Conservation (phyloP, 768 basidiomycete species). For the Solioccasus polychromus region DNA sequence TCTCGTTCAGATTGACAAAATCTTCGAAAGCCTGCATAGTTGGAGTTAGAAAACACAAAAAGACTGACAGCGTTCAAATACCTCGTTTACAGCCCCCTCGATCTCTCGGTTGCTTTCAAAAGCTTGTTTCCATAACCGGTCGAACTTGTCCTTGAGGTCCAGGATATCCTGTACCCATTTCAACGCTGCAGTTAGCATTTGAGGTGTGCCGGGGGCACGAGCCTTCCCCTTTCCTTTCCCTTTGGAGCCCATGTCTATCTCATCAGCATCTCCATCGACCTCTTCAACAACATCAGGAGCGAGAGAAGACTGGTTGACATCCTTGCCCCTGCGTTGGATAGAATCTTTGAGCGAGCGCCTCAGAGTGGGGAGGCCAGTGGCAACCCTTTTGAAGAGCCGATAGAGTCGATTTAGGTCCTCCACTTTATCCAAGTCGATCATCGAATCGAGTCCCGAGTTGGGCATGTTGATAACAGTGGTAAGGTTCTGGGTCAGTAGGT, state of each 20-base stretch:
- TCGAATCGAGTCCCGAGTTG: conserved; percentile 79
- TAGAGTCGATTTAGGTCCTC: conserved; percentile 80
- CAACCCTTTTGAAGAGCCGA: conserved; percentile 66
- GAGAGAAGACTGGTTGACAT: conserved; percentile 68
- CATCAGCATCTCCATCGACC: conserved; percentile 34
- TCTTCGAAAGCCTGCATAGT: conserved; percentile 77
- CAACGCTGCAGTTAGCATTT: conserved; percentile 59
- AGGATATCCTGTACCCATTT: conserved; percentile 94
- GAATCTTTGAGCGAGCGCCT: conserved; percentile 69
- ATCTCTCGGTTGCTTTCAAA: conserved; percentile 73
- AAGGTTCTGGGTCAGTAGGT: conserved; percentile 78
- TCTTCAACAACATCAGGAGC: conserved; percentile 37
- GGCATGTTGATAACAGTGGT: conserved; percentile 71
- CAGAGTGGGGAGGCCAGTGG: conserved; percentile 61
- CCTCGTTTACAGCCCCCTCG: conserved; percentile 83
- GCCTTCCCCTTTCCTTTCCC: conserved; percentile 58
- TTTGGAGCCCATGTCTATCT: conserved; percentile 37
- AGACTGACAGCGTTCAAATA: conserved; percentile 30
- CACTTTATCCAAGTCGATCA: conserved; percentile 79
- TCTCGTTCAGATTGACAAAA: conserved; percentile 85
- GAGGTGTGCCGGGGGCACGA: conserved; percentile 39
- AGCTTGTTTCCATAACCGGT: conserved; percentile 64
- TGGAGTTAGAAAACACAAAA: conserved; percentile 1
- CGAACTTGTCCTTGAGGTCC: conserved; percentile 89
- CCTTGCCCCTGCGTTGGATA: conserved; percentile 68